phyloP scores from a whole-genome alignment of 2,329 filamentous ascomycete species.

The Aspergillus puulaauensis region DNA sequence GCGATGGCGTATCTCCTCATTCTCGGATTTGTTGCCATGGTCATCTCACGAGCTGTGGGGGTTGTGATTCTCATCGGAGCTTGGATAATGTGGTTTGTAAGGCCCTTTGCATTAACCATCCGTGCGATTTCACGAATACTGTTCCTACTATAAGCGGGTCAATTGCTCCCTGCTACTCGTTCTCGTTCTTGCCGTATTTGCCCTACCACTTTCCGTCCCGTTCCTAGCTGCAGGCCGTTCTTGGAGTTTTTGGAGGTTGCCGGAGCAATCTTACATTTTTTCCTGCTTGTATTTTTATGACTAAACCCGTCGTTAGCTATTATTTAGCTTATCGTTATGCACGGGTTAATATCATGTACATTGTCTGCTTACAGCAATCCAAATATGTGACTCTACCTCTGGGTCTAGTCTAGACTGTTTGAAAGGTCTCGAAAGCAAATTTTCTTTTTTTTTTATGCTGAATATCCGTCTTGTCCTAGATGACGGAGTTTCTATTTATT shows the following conservation, averaged over 20 bases:
- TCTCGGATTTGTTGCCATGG: constrained; percentile 31
- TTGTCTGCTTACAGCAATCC: background rate
- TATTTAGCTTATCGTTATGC: background rate
- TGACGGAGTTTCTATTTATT: background rate
- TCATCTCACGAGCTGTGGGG: constrained; percentile 30
- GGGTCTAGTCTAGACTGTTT: background rate
- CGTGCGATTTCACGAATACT: constrained; percentile 27
- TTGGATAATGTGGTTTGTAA: constrained; percentile 39
- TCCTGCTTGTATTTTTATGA: constrained; percentile 6
- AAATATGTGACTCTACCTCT: background rate
- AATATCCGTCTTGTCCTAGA: background rate
- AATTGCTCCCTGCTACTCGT: background rate
- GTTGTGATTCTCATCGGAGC: constrained; percentile 34
- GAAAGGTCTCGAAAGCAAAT: background rate
- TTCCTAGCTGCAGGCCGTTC: background rate
- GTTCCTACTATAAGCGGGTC: constrained; percentile 20
- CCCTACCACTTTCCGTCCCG: background rate
- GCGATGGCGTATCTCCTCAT: constrained; percentile 34
- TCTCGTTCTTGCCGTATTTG: background rate
- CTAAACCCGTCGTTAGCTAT: background rate
- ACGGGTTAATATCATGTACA: constrained; percentile 2
- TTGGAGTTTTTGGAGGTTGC: background rate
- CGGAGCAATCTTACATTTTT: background rate
- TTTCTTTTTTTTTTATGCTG: background rate
- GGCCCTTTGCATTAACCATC: constrained; percentile 34